phyloP scores from a whole-genome alignment of 495 filamentous ascomycete genomes.

The Tuber indicum region DNA sequence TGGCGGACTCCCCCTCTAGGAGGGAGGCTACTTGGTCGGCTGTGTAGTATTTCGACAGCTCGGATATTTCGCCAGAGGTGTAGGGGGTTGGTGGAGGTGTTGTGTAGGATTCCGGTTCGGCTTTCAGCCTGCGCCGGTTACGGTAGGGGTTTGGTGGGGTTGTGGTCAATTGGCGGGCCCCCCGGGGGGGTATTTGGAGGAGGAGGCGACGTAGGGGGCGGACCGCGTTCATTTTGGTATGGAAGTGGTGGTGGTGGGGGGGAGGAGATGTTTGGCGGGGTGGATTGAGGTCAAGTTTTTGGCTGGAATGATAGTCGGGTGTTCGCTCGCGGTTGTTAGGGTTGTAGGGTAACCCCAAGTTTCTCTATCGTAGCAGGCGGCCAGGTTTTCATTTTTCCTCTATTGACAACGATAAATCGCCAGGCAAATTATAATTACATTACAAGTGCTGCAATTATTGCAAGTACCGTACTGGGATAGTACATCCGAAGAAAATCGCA shows the following conservation, averaged over 20 bases:
- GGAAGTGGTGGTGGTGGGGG: background rate
- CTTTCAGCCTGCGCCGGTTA: slow-evolving; percentile 51
- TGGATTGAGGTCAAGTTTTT: slow-evolving; percentile 14
- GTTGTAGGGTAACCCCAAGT: slow-evolving; percentile 15
- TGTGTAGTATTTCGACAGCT: slow-evolving; percentile 62
- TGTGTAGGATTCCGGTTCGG: slow-evolving; percentile 34
- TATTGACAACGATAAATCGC: background rate
- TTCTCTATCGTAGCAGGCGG: background rate
- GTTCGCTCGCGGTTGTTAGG: slow-evolving; percentile 19
- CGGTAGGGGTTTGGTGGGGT: slow-evolving; percentile 45
- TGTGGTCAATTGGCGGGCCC: slow-evolving; percentile 49
- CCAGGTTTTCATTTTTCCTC: background rate
- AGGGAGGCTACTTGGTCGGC: slow-evolving; percentile 76
- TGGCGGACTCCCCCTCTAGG: slow-evolving; percentile 73
- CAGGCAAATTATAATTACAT: background rate
- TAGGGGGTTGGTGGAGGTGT: slow-evolving; percentile 49
- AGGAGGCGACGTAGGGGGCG: slow-evolving; percentile 54
- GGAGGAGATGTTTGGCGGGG: slow-evolving; percentile 10
- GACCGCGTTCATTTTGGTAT: slow-evolving; percentile 51
- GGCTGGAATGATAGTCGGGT: slow-evolving; percentile 11
- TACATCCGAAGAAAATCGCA: background rate
- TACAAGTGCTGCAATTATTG: background rate
- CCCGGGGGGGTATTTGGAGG: slow-evolving; percentile 42
- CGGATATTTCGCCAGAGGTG: slow-evolving; percentile 54
- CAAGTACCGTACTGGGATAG: background rate